Conservation (phyloP, 78 protist species). For the Polysphondylium violaceum region DNA sequence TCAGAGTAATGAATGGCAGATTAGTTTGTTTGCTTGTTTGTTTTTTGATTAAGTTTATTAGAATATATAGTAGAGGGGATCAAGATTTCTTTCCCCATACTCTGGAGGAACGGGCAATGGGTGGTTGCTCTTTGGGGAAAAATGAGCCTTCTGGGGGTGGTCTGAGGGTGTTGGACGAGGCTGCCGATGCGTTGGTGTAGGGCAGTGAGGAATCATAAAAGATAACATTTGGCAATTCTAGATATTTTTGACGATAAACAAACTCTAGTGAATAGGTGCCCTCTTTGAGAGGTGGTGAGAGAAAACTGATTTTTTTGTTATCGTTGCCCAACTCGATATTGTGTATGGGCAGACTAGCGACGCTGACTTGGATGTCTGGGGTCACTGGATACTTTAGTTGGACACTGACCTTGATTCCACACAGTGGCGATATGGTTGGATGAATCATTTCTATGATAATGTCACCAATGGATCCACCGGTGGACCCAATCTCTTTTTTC, state of each 20-base stretch:
- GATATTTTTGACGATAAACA: background rate
- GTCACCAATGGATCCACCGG: constrained; percentile 44
- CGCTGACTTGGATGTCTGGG: background rate
- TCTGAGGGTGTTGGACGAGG: no score
- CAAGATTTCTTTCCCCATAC: constrained; percentile 51
- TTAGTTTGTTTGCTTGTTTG: no score
- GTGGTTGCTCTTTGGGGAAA: background rate
- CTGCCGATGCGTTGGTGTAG: no score
- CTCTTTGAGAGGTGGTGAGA: constrained; percentile 41
- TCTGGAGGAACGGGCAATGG: constrained; percentile 10
- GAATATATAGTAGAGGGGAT: no score
- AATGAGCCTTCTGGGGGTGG: background rate
- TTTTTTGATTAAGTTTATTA: no score
- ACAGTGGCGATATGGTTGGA: constrained; percentile 26
- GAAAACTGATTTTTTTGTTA: constrained; percentile 19
- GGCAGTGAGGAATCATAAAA: constrained; percentile 13
- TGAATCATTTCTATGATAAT: constrained; percentile 33
- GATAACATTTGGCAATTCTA: constrained; percentile 35
- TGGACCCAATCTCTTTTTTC: constrained; percentile 19
- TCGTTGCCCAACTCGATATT: constrained; percentile 8
- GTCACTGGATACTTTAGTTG: constrained; percentile 36
- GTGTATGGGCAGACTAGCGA: background rate
- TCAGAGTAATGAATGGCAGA: no score
- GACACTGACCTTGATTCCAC: constrained; percentile 26
- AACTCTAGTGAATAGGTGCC: constrained; percentile 30